A percentile compares a stretch with the other conserved stretches of the same genome.
phyloP scores from a whole-genome alignment of 2,329 filamentous ascomycete genomes.

The Apiospora koreana region DNA sequence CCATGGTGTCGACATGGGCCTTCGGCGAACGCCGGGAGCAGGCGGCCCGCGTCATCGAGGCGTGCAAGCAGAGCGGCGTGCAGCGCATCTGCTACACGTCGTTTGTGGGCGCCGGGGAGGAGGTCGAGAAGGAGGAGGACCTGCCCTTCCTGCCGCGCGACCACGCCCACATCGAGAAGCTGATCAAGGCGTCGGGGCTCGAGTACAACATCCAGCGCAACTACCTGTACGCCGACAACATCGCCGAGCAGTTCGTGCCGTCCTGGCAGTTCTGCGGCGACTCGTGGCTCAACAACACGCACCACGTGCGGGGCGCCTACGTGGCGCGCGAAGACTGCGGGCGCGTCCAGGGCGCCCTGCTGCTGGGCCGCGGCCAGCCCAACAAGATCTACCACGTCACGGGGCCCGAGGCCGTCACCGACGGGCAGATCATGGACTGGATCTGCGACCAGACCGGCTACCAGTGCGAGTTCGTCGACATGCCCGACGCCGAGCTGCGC shows the following conservation, averaged over 20 bases:
- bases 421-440: conserved; percentile 22
- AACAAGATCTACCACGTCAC: conserved; percentile 20
- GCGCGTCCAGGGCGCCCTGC: conserved; percentile 20
- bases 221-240: conserved; percentile 24
- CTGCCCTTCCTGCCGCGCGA: conserved; percentile 21
- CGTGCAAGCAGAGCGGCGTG: conserved; percentile 17
- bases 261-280: conserved; percentile 21
- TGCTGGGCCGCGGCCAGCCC: conserved; percentile 18
- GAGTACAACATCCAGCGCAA: conserved; percentile 24
- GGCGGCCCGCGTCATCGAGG: conserved; percentile 21
- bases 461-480: conserved; percentile 18
- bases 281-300: conserved; percentile 22
- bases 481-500: conserved; percentile 22
- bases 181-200: conserved; percentile 20
- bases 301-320: conserved; percentile 19
- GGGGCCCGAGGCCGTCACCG: conserved; percentile 21
- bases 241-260: conserved; percentile 18
- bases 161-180: conserved; percentile 22
- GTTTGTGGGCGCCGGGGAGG: conserved; percentile 21
- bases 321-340: conserved; percentile 25
- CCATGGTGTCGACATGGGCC: conserved; percentile 24
- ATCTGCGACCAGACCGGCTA: conserved; percentile 22
- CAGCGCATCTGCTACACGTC: conserved; percentile 23
- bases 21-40: conserved; percentile 18
- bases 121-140: conserved; percentile 9